A percentile compares a stretch with the other conserved stretches of the same genome.
Conservation (phyloP, 768 basidiomycete species). For the Mycena pura region DNA sequence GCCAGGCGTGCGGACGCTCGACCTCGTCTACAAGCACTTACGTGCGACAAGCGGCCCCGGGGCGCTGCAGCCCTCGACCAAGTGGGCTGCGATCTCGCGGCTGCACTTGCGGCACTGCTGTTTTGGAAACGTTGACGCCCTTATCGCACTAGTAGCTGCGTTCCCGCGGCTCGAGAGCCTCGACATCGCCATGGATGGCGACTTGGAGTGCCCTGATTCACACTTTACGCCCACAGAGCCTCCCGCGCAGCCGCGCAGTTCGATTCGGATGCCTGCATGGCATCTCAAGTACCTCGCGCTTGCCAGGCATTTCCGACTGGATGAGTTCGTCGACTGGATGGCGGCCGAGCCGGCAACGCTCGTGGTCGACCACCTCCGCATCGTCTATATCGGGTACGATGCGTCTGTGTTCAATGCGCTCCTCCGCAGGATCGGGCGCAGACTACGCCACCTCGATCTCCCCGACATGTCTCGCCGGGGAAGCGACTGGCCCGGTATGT, state of each 20-base stretch:
- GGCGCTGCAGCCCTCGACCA: not conserved
- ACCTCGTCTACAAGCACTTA: not conserved
- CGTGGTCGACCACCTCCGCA: conserved; percentile 10
- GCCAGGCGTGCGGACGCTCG: conserved; percentile 1
- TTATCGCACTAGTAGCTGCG: conserved; percentile 10
- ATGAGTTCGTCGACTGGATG: conserved; percentile 11
- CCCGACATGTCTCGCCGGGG: not conserved
- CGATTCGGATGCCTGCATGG: not conserved
- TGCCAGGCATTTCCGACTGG: conserved; percentile 15
- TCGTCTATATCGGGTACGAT: conserved; percentile 3
- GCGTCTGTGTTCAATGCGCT: conserved; percentile 11
- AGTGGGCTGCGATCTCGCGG: not conserved
- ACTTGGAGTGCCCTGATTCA: not conserved
- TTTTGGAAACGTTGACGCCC: not conserved
- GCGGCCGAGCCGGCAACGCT: not conserved
- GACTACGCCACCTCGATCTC: conserved; percentile 6
- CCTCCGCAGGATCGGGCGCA: not conserved
- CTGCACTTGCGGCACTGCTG: conserved; percentile 7
- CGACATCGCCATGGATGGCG: not conserved
- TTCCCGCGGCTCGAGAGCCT: conserved; percentile 11
- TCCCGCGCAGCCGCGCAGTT: not conserved
- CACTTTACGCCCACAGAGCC: not conserved
- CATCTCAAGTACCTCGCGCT: conserved; percentile 11
- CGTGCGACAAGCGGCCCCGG: too few relatives aligned
- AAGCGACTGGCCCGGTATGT: too few relatives aligned